Conservation (phyloP, 257 asterid species). For the Forsythia viridissima region DNA sequence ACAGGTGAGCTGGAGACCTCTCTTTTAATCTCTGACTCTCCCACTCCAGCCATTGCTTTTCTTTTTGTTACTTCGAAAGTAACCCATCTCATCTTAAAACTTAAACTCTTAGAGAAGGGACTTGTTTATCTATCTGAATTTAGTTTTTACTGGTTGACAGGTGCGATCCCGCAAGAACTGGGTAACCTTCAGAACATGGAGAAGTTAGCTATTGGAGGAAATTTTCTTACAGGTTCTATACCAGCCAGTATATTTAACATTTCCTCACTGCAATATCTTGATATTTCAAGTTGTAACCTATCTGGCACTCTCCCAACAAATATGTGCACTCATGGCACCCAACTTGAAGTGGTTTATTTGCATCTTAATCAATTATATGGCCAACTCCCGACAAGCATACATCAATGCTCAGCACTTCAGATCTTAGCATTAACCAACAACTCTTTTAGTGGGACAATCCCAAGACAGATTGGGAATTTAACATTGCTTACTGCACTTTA, state of each 20-base stretch:
- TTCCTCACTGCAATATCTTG: conserved; percentile 3
- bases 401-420: conserved; percentile 12
- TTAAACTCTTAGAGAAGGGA: not conserved
- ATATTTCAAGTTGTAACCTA: conserved; percentile 7
- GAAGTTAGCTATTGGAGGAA: not conserved
- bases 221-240: conserved; percentile 8
- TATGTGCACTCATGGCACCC: conserved; percentile 20
- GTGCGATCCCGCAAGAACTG: conserved; percentile 26
- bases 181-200: conserved; percentile 4
- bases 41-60: too few relatives aligned
- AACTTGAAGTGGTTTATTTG: conserved; percentile 18
- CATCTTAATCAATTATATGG: conserved; percentile 17
- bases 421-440: conserved; percentile 2
- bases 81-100: too few relatives aligned
- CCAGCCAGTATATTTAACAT: conserved; percentile 5
- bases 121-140: too few relatives aligned
- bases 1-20: too few relatives aligned
- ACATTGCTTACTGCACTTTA: conserved; percentile 26
- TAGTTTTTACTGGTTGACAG: not conserved
- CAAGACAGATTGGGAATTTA: conserved; percentile 32
- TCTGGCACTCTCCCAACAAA: conserved; percentile 31
- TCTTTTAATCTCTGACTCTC: too few relatives aligned
- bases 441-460: conserved; percentile 26
- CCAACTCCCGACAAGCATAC: not conserved
- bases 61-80: too few relatives aligned